A percentile compares a stretch with the other conserved stretches of the same genome.
Conservation (phyloP, 1,284 basidiomycete genomes). For the Apiotrichum sp. region DNA sequence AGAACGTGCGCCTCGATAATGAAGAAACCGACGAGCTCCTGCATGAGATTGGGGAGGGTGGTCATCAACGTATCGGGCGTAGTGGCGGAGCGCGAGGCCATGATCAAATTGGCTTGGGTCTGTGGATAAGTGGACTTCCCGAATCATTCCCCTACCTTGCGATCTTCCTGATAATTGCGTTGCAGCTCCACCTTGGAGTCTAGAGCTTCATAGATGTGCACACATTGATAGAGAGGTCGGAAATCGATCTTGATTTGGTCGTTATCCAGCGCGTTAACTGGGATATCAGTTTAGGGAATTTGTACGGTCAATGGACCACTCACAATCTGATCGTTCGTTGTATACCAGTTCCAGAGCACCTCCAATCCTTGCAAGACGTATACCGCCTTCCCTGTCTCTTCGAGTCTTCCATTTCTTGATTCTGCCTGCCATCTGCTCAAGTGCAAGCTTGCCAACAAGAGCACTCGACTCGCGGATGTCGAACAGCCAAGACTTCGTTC, state of each 20-base stretch:
- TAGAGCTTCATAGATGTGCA: slow-evolving; percentile 91
- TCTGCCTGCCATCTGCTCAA: slow-evolving; percentile 83
- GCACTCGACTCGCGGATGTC: slow-evolving; percentile 87
- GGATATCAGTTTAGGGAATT: not conserved
- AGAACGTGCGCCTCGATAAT: slow-evolving; percentile 93
- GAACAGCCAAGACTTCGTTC: slow-evolving; percentile 94
- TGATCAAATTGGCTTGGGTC: slow-evolving; percentile 94
- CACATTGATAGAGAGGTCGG: slow-evolving; percentile 90
- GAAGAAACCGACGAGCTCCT: slow-evolving; percentile 98
- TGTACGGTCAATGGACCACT: slow-evolving; percentile 33
- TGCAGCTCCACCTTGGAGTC: slow-evolving; percentile 85
- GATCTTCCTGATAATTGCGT: slow-evolving; percentile 87
- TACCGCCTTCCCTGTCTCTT: slow-evolving; percentile 57
- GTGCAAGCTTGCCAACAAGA: slow-evolving; percentile 77
- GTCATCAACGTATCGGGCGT: slow-evolving; percentile 50
- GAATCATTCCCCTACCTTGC: slow-evolving; percentile 57
- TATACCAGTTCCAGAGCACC: slow-evolving; percentile 90
- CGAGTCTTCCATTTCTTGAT: slow-evolving; percentile 76
- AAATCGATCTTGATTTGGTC: slow-evolving; percentile 86
- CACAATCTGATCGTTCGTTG: slow-evolving; percentile 91
- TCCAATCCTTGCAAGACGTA: slow-evolving; percentile 74
- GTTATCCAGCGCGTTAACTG: slow-evolving; percentile 87
- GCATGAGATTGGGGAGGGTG: slow-evolving; percentile 57
- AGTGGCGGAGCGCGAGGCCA: slow-evolving; percentile 57
- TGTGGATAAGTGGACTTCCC: slow-evolving; percentile 35